Conservation (phyloP, 371 early-diverging fungal genomes). For the Chytridium lagenaria region DNA sequence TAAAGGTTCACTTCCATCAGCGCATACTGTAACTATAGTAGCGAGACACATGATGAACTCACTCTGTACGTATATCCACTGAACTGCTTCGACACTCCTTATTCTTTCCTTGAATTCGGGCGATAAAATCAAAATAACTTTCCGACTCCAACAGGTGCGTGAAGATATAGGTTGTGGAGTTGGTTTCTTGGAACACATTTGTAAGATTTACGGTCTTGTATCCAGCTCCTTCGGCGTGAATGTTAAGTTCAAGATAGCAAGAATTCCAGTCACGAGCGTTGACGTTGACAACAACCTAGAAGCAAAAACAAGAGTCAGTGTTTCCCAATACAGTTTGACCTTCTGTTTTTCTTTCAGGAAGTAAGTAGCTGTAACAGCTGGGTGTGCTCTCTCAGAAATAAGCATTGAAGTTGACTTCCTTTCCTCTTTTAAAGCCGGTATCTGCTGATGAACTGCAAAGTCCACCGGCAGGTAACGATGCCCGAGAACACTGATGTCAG, state of each 20-base stretch:
- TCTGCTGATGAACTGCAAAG: neutral
- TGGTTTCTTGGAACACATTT: neutral
- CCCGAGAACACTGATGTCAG: neutral
- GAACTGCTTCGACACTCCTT: neutral
- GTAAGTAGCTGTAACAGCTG: neutral
- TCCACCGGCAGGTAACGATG: neutral
- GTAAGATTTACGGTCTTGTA: neutral
- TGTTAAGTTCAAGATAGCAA: conserved; percentile 13
- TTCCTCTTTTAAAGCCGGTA: neutral
- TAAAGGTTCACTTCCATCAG: neutral
- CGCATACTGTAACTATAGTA: neutral
- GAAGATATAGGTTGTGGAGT: neutral
- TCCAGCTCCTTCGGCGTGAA: neutral
- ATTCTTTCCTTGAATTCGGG: neutral
- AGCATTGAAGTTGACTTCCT: neutral
- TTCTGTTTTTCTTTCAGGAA: neutral
- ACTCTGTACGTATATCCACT: neutral
- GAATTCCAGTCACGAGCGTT: neutral
- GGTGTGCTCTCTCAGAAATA: neutral
- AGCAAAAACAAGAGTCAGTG: neutral
- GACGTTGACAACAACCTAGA: neutral
- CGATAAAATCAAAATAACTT: conserved; percentile 5
- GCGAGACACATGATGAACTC: neutral
- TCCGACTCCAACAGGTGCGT: conserved; percentile 1
- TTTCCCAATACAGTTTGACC: neutral